Evolutionary conservation across 2,329 filamentous ascomycete genomes (phyloP), one percentile per base, ranked within the genome.

Genomic region (Curvularia verruculosa): DNA sequence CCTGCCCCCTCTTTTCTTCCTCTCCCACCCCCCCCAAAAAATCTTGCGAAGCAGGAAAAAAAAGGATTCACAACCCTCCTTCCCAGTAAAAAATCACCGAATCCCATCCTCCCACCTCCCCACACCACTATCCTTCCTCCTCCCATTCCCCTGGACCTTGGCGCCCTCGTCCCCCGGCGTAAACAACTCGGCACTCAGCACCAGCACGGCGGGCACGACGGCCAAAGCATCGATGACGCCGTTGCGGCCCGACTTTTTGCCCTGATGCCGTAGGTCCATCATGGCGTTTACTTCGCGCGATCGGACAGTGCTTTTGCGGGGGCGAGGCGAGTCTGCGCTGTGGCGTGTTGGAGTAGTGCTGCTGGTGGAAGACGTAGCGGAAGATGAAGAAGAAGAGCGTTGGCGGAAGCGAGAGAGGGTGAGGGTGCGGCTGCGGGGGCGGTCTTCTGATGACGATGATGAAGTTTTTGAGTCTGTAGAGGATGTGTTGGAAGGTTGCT

Each of bases 171-270:
- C 43, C 39, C 61, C 64, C 4, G 74, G 74, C 48, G 73, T 76
- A 39, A 76, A 76, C 45, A 75, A 48, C 60, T 76, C 74, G 1
- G 74, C 71, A 28, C 68, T 68, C 61, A 76, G 37, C 34, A 76
- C 64, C 54, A 76, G 48, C 19, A 75, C 70, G 3, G 74, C 69
- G 1, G 74, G 74, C 13, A 75, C 68, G 37, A 76, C 69, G 7
- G 73, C 74, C 28, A 75, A 48, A n/a, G 73, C 74, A 58, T 72
- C 72, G 6, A 76, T 51, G 1, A 70, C 74, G 19, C 66, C 65
- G 7, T 26, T 54, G n/a, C 55, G 39, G 0, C 63, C 65, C 0
- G 61, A 64, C 48, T 66, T 58, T 41, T 63, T 68, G n/a, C 51
- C 58, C 39, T 56, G 52, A 23, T 70, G 64, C 18, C 43, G 45